phyloP scores from a whole-genome alignment of 768 basidiomycete species.

The Ramaria rubella region DNA sequence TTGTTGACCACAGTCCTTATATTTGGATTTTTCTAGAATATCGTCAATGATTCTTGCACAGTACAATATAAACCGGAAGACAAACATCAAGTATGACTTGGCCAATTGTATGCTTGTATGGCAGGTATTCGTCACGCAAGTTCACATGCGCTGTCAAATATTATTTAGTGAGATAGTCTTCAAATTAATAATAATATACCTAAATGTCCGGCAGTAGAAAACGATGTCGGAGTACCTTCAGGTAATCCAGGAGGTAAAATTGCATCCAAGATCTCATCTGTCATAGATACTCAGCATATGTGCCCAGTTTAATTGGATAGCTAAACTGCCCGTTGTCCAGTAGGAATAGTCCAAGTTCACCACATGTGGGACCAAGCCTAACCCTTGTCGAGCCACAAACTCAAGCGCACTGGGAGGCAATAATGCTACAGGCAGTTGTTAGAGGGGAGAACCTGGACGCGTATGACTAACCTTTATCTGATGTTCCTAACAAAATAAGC shows the following conservation, averaged over 20 bases:
- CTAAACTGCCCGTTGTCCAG: slow-evolving; percentile 72
- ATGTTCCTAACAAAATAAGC: slow-evolving; percentile 60
- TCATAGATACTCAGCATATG: background rate
- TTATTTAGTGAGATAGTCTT: background rate
- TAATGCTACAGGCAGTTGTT: no score
- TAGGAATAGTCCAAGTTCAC: slow-evolving; percentile 75
- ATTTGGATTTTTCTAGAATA: slow-evolving; percentile 71
- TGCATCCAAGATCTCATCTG: slow-evolving; percentile 79
- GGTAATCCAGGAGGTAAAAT: slow-evolving; percentile 74
- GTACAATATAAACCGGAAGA: slow-evolving; percentile 9
- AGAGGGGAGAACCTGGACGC: no score
- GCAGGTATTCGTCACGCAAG: slow-evolving; percentile 82
- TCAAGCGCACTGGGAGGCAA: slow-evolving; percentile 47
- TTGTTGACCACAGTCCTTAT: slow-evolving; percentile 94
- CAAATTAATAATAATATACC: slow-evolving; percentile 41
- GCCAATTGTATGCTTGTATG: slow-evolving; percentile 87
- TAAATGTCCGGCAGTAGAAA: slow-evolving; percentile 85
- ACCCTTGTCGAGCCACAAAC: slow-evolving; percentile 50
- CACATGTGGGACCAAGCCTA: slow-evolving; percentile 49
- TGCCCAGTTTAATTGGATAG: background rate
- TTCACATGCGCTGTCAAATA: slow-evolving; percentile 74
- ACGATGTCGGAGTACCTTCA: slow-evolving; percentile 78
- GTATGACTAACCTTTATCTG: slow-evolving; percentile 61
- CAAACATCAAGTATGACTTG: slow-evolving; percentile 87
- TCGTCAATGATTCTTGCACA: background rate